Conservation (phyloP, 2,329 filamentous ascomycete genomes). For the Penicillium decumbens region DNA sequence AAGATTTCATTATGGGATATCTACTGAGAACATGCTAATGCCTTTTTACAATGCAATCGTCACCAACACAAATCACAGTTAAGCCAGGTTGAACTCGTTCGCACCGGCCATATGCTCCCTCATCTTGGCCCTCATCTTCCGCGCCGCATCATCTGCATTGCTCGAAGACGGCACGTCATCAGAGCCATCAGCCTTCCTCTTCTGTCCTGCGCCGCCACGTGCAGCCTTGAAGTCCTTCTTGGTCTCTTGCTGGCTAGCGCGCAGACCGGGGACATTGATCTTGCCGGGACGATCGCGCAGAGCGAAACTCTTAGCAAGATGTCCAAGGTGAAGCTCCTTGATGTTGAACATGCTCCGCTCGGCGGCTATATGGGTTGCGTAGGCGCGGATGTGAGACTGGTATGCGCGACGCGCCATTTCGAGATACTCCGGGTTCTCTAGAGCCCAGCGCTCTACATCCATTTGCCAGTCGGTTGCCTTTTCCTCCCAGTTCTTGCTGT, state of each 20-base stretch:
- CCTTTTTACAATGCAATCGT: slow-evolving; percentile 24
- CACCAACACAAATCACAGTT: slow-evolving; percentile 8
- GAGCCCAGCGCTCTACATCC: slow-evolving; percentile 61
- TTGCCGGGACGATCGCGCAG: slow-evolving; percentile 81
- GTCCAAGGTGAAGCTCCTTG: slow-evolving; percentile 81
- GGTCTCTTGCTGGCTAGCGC: slow-evolving; percentile 46
- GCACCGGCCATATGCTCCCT: slow-evolving; percentile 50
- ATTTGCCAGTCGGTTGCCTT: slow-evolving; percentile 65
- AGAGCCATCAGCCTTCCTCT: slow-evolving; percentile 31
- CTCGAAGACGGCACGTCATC: slow-evolving; percentile 27
- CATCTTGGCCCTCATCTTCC: slow-evolving; percentile 53
- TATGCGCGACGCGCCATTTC: slow-evolving; percentile 81
- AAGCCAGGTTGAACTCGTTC: slow-evolving; percentile 57
- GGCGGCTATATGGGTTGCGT: slow-evolving; percentile 83
- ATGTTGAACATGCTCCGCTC: slow-evolving; percentile 89
- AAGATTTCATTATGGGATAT: slow-evolving; percentile 95
- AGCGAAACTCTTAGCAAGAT: slow-evolving; percentile 89
- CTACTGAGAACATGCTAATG: slow-evolving; percentile 53
- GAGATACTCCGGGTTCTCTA: slow-evolving; percentile 62
- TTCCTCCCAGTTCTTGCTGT: slow-evolving; percentile 57
- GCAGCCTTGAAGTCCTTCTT: slow-evolving; percentile 47
- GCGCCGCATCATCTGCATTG: slow-evolving; percentile 46
- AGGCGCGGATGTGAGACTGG: slow-evolving; percentile 88
- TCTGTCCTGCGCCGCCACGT: slow-evolving; percentile 36
- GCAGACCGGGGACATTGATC: slow-evolving; percentile 56